Conservation (phyloP, 257 asterid genomes). For the Avicennia marina region DNA sequence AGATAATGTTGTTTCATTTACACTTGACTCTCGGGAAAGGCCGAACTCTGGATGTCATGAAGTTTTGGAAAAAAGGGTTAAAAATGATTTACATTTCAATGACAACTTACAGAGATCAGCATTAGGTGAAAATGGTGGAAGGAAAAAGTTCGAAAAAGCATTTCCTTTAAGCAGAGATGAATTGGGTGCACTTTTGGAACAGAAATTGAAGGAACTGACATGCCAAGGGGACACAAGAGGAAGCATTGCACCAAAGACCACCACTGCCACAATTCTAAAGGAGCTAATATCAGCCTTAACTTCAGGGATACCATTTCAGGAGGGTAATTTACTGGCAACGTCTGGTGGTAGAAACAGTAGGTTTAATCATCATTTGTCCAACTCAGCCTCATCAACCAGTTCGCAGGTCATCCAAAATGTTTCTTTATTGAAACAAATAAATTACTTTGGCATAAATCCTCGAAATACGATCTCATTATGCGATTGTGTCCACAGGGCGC, state of each 20-base stretch:
- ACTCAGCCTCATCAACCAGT: conserved; percentile 19
- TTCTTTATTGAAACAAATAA: background rate
- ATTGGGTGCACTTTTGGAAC: conserved; percentile 66
- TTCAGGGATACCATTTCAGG: conserved; percentile 43
- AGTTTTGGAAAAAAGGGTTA: conserved; percentile 25
- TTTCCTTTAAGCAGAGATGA: conserved; percentile 55
- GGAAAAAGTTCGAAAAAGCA: conserved; percentile 23
- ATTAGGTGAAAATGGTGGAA: conserved; percentile 26
- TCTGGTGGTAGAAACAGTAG: conserved; percentile 20
- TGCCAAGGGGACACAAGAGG: conserved; percentile 49
- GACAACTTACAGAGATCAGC: conserved; percentile 19
- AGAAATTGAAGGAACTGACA: conserved; percentile 74
- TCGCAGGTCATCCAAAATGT: conserved; percentile 42
- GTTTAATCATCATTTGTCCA: conserved; percentile 14
- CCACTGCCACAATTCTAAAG: conserved; percentile 77
- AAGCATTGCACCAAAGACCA: conserved; percentile 46
- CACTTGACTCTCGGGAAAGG: conserved; percentile 44
- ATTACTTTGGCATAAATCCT: background rate
- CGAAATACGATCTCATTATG: background rate
- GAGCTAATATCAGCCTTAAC: conserved; percentile 85
- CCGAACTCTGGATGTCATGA: conserved; percentile 26
- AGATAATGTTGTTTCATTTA: conserved; percentile 31
- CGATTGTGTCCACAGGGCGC: conserved; percentile 4
- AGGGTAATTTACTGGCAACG: conserved; percentile 22
- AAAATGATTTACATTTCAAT: conserved; percentile 16